A percentile compares a stretch with the other conserved stretches of the same genome.
Conservation (phyloP, 2,329 filamentous ascomycete genomes). For the Fusarium phyllophilum region DNA sequence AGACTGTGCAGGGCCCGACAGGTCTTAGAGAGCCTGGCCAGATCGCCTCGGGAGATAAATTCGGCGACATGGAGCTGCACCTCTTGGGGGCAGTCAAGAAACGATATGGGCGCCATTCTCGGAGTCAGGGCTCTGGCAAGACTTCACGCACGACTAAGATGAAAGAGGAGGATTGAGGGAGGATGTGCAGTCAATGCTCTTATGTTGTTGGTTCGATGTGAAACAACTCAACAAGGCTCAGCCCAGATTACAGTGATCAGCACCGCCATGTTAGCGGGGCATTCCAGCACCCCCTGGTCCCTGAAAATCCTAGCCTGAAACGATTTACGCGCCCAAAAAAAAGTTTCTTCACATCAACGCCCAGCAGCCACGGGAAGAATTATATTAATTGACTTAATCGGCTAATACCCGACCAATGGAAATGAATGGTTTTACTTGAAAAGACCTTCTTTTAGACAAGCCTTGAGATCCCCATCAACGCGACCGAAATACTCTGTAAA, state of each 20-base stretch:
- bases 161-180: neutral
- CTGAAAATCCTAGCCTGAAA: neutral
- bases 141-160: too few relatives aligned
- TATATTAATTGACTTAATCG: too few relatives aligned
- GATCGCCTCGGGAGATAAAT: neutral
- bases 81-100: neutral
- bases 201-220: neutral
- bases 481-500: slow-evolving; percentile 12
- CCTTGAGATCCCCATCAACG: neutral
- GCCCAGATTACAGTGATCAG: neutral
- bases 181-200: neutral
- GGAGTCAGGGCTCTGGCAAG: too few relatives aligned
- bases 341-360: too few relatives aligned
- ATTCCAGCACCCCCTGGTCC: neutral
- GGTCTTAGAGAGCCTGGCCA: neutral
- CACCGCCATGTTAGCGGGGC: neutral
- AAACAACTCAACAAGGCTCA: neutral
- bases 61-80: neutral
- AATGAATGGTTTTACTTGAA: too few relatives aligned
- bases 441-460: neutral
- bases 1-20: neutral
- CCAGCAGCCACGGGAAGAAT: neutral
- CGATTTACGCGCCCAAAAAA: neutral
- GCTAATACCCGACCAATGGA: too few relatives aligned
- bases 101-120: neutral